Conservation (phyloP, 257 asterid genomes). For the Gentiana straminea region DNA sequence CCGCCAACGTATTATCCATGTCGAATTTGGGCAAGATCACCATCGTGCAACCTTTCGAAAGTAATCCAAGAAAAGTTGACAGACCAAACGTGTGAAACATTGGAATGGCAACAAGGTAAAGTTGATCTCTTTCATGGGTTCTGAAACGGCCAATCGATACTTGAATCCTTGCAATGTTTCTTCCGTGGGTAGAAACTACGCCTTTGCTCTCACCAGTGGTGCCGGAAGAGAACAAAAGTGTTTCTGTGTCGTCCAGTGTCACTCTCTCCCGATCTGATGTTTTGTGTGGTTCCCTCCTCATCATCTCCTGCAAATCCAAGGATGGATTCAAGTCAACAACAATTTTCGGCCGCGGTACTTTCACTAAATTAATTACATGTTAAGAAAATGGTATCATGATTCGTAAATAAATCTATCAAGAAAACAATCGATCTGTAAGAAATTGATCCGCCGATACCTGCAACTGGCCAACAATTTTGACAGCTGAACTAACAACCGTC, state of each 20-base stretch:
- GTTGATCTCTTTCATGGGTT: conserved; percentile 21
- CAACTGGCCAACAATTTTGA: neutral
- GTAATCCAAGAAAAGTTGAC: conserved; percentile 45
- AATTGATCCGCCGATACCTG: conserved; percentile 14
- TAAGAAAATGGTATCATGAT: no score
- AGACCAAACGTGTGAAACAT: conserved; percentile 83
- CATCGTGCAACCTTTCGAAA: conserved; percentile 61
- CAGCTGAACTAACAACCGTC: neutral
- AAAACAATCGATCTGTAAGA: no score
- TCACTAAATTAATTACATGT: no score
- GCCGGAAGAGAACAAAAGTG: conserved; percentile 78
- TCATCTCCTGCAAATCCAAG: conserved; percentile 31
- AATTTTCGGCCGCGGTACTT: no score
- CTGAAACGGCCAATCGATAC: conserved; percentile 35
- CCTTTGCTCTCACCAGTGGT: conserved; percentile 92
- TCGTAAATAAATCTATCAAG: no score
- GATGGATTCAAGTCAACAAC: no score
- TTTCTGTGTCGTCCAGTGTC: conserved; percentile 49
- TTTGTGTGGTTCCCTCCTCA: conserved; percentile 27
- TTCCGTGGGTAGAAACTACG: conserved; percentile 68
- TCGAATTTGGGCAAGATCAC: conserved; percentile 63
- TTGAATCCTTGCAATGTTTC: conserved; percentile 62
- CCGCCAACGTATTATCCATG: conserved; percentile 52
- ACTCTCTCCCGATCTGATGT: conserved; percentile 38
- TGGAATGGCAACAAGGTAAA: conserved; percentile 69